Conservation (phyloP, 176 grass and related monocot genomes). For the Canna indica region DNA sequence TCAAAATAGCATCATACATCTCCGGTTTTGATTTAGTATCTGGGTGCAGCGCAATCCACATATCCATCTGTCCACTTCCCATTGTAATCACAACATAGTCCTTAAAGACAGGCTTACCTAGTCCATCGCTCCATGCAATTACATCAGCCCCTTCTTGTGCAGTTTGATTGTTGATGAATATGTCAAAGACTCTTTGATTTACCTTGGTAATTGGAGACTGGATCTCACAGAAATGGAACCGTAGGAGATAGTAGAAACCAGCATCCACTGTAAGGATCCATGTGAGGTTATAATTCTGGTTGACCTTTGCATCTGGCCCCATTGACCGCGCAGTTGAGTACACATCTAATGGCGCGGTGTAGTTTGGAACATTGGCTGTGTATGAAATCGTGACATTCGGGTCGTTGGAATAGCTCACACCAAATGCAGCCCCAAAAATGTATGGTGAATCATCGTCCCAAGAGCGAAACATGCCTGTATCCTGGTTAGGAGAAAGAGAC, state of each 20-base stretch:
- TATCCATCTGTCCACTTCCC: slow-evolving; percentile 27
- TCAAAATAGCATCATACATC: slow-evolving; percentile 67
- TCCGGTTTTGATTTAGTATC: slow-evolving; percentile 23
- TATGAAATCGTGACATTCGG: slow-evolving; percentile 34
- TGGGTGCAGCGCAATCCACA: slow-evolving; percentile 67
- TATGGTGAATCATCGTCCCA: slow-evolving; percentile 37
- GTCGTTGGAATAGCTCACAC: slow-evolving; percentile 34
- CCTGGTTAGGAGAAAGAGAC: slow-evolving; percentile 16
- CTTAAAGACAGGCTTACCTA: slow-evolving; percentile 27
- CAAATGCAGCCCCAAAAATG: slow-evolving; percentile 20
- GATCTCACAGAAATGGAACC: slow-evolving; percentile 86
- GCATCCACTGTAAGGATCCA: slow-evolving; percentile 56
- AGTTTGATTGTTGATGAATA: slow-evolving; percentile 62
- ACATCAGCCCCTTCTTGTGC: slow-evolving; percentile 39
- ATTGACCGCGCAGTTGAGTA: slow-evolving; percentile 64
- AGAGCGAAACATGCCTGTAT: slow-evolving; percentile 38
- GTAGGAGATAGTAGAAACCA: slow-evolving; percentile 42
- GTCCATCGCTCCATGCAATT: slow-evolving; percentile 32
- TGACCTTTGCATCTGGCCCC: slow-evolving; percentile 39
- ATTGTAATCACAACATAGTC: slow-evolving; percentile 25
- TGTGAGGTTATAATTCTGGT: slow-evolving; percentile 72
- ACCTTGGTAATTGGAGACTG: slow-evolving; percentile 38
- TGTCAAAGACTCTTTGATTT: slow-evolving; percentile 51
- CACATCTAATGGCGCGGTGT: slow-evolving; percentile 38
- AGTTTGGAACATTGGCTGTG: slow-evolving; percentile 14